These are phyloP conservation scores for Claviceps maximensis DNA, from an alignment of 2,329 filamentous ascomycete genomes.

Conservation along the genomic window DNA sequence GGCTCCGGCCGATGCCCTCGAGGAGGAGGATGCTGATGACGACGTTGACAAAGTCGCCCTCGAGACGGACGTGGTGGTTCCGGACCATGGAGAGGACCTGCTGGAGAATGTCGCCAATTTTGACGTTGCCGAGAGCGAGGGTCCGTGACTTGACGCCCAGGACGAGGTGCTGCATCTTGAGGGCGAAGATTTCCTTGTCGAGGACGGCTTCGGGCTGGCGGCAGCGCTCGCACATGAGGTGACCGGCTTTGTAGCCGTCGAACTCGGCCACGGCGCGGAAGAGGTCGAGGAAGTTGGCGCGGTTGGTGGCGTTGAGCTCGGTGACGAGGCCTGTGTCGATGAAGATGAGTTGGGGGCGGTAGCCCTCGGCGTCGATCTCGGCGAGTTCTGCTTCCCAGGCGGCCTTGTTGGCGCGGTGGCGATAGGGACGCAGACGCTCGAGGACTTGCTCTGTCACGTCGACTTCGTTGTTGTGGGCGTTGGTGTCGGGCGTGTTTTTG, in stretches of 20 bases:
- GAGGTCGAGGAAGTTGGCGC: constrained; percentile 82
- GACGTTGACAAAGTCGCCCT: constrained; percentile 97
- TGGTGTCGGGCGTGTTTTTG: constrained; percentile 16
- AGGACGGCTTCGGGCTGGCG: constrained; percentile 84
- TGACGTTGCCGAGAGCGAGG: constrained; percentile 83
- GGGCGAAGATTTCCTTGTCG: constrained; percentile 77
- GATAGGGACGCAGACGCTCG: constrained; percentile 61
- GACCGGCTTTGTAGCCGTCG: constrained; percentile 86
- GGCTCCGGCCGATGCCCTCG: constrained; percentile 79
- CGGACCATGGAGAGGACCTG: constrained; percentile 87
- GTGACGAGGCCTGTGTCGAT: constrained; percentile 95
- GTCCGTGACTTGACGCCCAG: constrained; percentile 81
- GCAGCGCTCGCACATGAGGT: constrained; percentile 92
- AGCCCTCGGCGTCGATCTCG: constrained; percentile 75
- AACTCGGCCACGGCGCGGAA: constrained; percentile 96
- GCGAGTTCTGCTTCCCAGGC: constrained; percentile 64
- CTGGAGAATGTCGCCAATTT: constrained; percentile 89
- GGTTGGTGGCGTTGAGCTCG: constrained; percentile 75
- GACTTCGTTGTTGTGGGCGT: constrained; percentile 46
- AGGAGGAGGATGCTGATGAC: constrained; percentile 88
- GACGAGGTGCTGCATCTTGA: constrained; percentile 95
- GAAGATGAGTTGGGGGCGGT: constrained; percentile 87
- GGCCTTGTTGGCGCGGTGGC: constrained; percentile 43
- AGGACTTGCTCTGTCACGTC: constrained; percentile 86
- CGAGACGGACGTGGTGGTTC: constrained; percentile 79